phyloP scores from a whole-genome alignment of 805 yeast genomes.

The Wickerhamomyces hampshirensis region DNA sequence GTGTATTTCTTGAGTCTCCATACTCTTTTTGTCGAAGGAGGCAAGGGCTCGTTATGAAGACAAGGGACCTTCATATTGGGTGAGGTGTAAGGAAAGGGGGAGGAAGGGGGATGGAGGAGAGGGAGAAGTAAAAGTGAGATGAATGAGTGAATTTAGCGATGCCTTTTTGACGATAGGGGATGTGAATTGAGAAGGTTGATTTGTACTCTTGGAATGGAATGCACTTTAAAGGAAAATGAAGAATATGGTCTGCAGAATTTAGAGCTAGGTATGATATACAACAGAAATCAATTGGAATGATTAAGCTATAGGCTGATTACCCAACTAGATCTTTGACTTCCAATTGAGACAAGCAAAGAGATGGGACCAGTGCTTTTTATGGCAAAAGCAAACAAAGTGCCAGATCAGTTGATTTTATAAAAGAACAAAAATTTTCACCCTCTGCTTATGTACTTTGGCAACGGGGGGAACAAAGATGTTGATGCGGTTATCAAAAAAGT shows the following conservation, averaged over 20 bases:
- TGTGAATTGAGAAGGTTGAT: not conserved
- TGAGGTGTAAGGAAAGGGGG: not conserved
- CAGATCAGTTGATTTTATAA: too few species aligned
- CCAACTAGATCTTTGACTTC: too few species aligned
- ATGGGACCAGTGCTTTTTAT: too few species aligned
- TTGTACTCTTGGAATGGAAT: not conserved
- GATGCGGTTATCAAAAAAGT: too few species aligned
- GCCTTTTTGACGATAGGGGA: not conserved
- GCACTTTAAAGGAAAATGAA: not conserved
- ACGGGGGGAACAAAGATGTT: too few species aligned
- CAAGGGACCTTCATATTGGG: constrained; percentile 5
- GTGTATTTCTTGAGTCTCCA: constrained; percentile 25
- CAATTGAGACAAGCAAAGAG: too few species aligned
- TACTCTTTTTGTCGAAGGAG: constrained; percentile 20
- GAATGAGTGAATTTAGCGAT: not conserved
- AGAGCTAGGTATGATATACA: too few species aligned
- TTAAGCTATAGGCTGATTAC: too few species aligned
- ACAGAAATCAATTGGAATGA: too few species aligned
- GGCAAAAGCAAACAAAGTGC: too few species aligned
- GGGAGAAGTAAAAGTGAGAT: not conserved
- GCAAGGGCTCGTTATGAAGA: constrained; percentile 1
- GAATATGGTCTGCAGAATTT: not conserved
- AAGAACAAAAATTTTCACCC: too few species aligned
- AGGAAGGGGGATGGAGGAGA: not conserved
- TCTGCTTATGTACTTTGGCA: too few species aligned